phyloP scores from a whole-genome alignment of 129 eudicot genomes.

The Tagetes erecta region DNA sequence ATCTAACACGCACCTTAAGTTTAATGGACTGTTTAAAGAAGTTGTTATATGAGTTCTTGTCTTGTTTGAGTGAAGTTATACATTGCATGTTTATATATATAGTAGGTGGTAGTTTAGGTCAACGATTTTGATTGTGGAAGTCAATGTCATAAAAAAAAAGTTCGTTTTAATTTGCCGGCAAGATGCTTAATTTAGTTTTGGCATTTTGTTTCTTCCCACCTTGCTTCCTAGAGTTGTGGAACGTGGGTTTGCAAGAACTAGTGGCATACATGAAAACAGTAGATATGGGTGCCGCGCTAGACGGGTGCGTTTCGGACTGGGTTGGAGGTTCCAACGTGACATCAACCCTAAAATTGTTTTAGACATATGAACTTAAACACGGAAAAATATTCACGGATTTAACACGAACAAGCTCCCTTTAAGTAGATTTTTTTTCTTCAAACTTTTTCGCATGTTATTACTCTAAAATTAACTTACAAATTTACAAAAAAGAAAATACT shows the following conservation, averaged over 20 bases:
- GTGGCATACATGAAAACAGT: constrained; percentile 23
- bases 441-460: too few species aligned
- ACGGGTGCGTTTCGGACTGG: too few species aligned
- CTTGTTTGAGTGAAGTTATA: constrained; percentile 23
- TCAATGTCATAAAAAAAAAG: constrained; percentile 1
- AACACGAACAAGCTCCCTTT: too few species aligned
- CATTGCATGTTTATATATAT: constrained; percentile 31
- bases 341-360: too few species aligned
- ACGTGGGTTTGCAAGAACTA: constrained; percentile 13
- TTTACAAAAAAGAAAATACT: too few species aligned
- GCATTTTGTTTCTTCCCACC: constrained; percentile 1
- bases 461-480: too few species aligned
- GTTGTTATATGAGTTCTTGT: constrained; percentile 27
- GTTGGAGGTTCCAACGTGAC: too few species aligned
- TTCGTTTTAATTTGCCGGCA: constrained; percentile 54
- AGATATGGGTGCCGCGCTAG: not conserved
- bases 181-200: not conserved
- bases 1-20: not conserved
- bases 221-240: constrained; percentile 21
- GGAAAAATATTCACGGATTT: too few species aligned
- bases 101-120: not conserved
- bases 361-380: too few species aligned
- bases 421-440: too few species aligned
- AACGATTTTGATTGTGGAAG: constrained; percentile 13
- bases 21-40: constrained; percentile 9